Conservation (phyloP, 2,329 filamentous ascomycete genomes). For the Aspergillus caelatus region DNA sequence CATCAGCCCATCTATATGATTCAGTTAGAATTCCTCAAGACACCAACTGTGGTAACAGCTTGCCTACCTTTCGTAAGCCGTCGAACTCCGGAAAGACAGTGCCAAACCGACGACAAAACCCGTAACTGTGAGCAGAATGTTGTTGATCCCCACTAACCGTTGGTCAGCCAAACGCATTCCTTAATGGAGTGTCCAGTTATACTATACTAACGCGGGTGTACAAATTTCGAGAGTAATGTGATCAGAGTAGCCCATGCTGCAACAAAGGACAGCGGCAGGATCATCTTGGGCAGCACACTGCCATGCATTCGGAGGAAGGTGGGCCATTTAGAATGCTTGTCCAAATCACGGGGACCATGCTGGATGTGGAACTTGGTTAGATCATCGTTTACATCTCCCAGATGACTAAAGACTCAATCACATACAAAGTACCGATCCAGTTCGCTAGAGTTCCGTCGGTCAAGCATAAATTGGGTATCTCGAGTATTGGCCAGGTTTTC, state of each 20-base stretch:
- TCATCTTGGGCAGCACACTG: conserved; percentile 73
- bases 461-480: conserved; percentile 34
- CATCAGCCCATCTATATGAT: conserved; percentile 57
- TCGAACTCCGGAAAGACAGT: conserved; percentile 76
- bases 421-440: conserved; percentile 65
- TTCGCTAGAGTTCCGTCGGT: conserved; percentile 44
- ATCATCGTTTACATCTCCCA: neutral
- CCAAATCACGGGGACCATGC: conserved; percentile 64
- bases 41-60: too few species aligned
- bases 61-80: conserved; percentile 69
- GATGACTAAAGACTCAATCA: neutral
- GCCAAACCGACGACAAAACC: conserved; percentile 81
- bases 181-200: neutral
- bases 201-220: conserved; percentile 43
- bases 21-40: neutral
- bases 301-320: conserved; percentile 76
- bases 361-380: conserved; percentile 16
- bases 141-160: conserved; percentile 58
- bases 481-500: conserved; percentile 35
- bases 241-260: conserved; percentile 68
- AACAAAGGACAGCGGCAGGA: conserved; percentile 67
- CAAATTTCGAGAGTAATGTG: conserved; percentile 56
- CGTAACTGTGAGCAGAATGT: conserved; percentile 72
- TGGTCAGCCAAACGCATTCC: conserved; percentile 11
- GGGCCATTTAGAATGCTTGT: conserved; percentile 76